Conservation (phyloP, 805 yeast genomes). For the Monosporozyma yasuniensis region DNA sequence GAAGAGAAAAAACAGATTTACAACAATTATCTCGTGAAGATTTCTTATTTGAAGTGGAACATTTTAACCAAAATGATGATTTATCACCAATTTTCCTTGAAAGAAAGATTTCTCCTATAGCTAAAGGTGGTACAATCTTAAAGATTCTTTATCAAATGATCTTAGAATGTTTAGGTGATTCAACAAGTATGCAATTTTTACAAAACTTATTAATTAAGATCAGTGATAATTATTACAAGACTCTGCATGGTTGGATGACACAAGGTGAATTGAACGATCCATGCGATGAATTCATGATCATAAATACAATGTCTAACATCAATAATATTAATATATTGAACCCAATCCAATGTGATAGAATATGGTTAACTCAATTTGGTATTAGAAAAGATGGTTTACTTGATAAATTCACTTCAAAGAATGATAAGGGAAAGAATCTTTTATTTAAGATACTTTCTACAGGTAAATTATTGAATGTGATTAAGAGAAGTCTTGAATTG, state of each 20-base stretch:
- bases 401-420: conserved; percentile 41
- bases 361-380: conserved; percentile 69
- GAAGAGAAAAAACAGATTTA: conserved; percentile 30
- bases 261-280: conserved; percentile 71
- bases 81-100: conserved; percentile 37
- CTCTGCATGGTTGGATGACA: conserved; percentile 73
- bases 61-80: conserved; percentile 29
- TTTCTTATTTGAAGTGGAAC: conserved; percentile 6
- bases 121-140: conserved; percentile 74
- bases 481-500: conserved; percentile 25
- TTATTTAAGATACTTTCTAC: conserved; percentile 57
- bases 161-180: conserved; percentile 57
- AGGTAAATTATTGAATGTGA: conserved; percentile 75
- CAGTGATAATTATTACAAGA: conserved; percentile 51
- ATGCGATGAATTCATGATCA: conserved; percentile 73
- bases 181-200: conserved; percentile 42
- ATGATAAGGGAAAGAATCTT: conserved; percentile 8
- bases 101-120: conserved; percentile 40
- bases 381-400: conserved; percentile 69
- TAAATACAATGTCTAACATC: conserved; percentile 25
- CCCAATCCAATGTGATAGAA: conserved; percentile 38
- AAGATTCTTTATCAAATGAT: conserved; percentile 51
- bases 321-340: conserved; percentile 6
- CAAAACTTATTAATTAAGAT: conserved; percentile 45
- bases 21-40: conserved; percentile 40